phyloP scores from a whole-genome alignment of 208 protist species.

The Herpetomonas muscarum region DNA sequence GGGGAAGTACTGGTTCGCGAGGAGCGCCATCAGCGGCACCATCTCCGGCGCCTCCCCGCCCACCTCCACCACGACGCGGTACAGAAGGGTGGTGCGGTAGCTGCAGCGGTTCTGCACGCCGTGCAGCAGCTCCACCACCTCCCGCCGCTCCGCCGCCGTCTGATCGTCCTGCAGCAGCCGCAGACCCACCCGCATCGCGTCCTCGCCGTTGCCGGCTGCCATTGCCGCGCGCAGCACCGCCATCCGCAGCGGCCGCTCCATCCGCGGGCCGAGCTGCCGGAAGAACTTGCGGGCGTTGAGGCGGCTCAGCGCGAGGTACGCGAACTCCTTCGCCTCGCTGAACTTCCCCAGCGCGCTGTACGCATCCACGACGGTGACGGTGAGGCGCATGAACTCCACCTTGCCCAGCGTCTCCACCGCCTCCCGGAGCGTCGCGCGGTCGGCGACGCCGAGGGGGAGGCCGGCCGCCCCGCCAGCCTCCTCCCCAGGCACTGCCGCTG shows the following conservation, averaged over 20 bases:
- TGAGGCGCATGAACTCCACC: conserved; percentile 58
- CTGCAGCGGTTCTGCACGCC: conserved; percentile 64
- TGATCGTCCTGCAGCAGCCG: conserved; percentile 72
- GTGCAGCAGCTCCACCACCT: conserved; percentile 76
- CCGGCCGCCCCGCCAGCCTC: conserved; percentile 7
- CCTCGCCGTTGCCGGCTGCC: conserved; percentile 66
- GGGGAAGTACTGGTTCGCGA: conserved; percentile 76
- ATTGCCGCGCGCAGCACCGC: conserved; percentile 76
- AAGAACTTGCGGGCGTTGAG: conserved; percentile 42
- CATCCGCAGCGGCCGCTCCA: conserved; percentile 71
- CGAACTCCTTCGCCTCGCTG: conserved; percentile 87
- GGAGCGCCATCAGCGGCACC: conserved; percentile 53
- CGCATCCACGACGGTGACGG: conserved; percentile 71
- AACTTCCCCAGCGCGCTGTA: conserved; percentile 83
- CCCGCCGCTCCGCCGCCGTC: conserved; percentile 46
- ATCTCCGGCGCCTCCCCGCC: conserved; percentile 45
- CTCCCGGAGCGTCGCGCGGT: conserved; percentile 67
- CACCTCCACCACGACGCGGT: conserved; percentile 41
- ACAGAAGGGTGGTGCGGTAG: conserved; percentile 44
- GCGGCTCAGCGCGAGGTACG: conserved; percentile 58
- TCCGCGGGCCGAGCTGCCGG: conserved; percentile 32
- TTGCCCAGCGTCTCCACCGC: conserved; percentile 58
- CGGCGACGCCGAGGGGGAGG: conserved; percentile 1
- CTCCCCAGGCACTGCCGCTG: conserved; percentile 6
- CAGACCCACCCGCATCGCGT: conserved; percentile 75